phyloP scores from a whole-genome alignment of 192 early-diverging fungal genomes.

The Dissophora ornata region DNA sequence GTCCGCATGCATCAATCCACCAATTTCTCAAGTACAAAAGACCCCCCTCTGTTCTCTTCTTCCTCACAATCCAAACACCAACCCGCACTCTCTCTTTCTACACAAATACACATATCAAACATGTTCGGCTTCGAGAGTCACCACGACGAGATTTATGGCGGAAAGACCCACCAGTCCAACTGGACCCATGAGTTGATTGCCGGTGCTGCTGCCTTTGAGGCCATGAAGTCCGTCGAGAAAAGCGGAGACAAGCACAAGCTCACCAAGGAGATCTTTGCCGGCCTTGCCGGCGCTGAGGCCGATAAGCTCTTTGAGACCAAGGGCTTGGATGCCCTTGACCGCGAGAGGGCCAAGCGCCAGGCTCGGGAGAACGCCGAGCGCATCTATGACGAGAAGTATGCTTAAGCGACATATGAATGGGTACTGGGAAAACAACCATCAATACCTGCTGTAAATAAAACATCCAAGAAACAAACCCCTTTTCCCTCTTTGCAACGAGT shows the following conservation, averaged over 20 bases:
- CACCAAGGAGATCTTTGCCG: conserved; percentile 11
- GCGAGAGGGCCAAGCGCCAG: conserved; percentile 7
- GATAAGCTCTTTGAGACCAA: conserved; percentile 14
- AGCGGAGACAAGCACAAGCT: neutral
- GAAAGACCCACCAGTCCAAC: neutral
- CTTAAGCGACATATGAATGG: neutral
- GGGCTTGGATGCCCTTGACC: neutral
- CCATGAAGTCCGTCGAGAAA: neutral
- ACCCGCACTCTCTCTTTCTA: neutral
- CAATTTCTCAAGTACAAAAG: too few relatives aligned
- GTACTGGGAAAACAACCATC: neutral
- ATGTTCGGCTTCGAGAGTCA: neutral
- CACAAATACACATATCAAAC: neutral
- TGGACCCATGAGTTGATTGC: conserved; percentile 4
- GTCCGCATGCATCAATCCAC: too few relatives aligned
- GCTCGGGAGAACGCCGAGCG: neutral
- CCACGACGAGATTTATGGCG: neutral
- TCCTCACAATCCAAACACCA: neutral
- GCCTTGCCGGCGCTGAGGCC: conserved; percentile 7
- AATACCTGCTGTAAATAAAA: too few relatives aligned
- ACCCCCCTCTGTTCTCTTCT: too few relatives aligned
- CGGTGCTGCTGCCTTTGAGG: conserved; percentile 5
- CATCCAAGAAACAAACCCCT: too few relatives aligned
- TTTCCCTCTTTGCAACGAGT: too few relatives aligned
- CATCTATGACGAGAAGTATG: conserved; percentile 6